Base-by-base conservation (phyloP, 306 rosid species). In the Rosa rugosa region DNA sequence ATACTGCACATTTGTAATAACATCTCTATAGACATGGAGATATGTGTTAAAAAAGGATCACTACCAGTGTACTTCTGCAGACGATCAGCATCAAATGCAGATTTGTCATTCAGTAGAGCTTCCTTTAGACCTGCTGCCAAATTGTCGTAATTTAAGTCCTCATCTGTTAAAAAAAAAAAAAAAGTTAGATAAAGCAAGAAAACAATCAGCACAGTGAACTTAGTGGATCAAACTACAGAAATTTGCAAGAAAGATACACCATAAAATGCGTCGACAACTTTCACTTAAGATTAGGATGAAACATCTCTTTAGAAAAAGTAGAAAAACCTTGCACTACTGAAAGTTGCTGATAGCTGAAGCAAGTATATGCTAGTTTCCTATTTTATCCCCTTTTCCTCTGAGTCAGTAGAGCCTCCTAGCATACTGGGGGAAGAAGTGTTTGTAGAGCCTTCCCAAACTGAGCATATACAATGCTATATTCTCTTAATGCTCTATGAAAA, bases 11-110 rank as follows among this genome's bases (percentile, higher is more conserved):
- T 56, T n/a, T n/a, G 27, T 67, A 5, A 65, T 38, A 50, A 38
- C 51, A 73, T 22, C 40, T 40, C 34, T 11, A 46, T 76, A 73
- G 71, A 80, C 13, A 78, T 27, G 47, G 56, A 71, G 13, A 47
- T 84, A 76, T 54, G 81, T 36, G 74, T 60, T 73, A 27, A 47
- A 80, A 31, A 63, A 77, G 36, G 65, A 72, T 57, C 75, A 72
- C 54, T 89, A 89, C 99, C 98, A 3, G 97, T 91, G 82, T 87
- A 87, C 77, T 88, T 91, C 80, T 95, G 98, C 85, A 95, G 90
- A 53, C 97, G 96, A 72, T 89, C 97, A 12, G 96, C 96, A 79
- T 91, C 97, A 74, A 94, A 94, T 14, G 88, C 95, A 16, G 97
- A 94, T 80, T 88, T 88, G 67, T 94, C 99, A 53, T 86, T 88